Evolutionary conservation across 2,329 filamentous ascomycete genomes (phyloP).

Genomic region (Fusarium transvaalense): DNA sequence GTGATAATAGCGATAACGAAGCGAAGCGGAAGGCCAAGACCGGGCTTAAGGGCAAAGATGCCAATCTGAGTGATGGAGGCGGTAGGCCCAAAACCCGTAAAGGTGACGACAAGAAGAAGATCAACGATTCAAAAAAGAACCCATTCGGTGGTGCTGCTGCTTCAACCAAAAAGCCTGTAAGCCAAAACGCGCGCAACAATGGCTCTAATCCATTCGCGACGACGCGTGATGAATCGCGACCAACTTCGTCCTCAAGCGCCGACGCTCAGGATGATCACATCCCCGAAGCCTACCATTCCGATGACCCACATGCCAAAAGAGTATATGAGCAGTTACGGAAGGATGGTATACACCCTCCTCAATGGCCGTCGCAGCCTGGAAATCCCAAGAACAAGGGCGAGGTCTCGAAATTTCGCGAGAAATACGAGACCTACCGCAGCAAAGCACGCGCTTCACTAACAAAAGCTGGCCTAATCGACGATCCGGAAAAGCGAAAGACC

Average conservation of each 20-base stretch:
- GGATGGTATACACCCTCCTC: conserved; percentile 66
- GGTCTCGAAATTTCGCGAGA: conserved; percentile 67
- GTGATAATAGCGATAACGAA: conserved; percentile 48
- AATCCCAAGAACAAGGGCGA: conserved; percentile 63
- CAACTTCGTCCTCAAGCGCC: conserved; percentile 45
- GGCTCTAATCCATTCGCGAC: conserved; percentile 37
- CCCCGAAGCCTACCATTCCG: conserved; percentile 42
- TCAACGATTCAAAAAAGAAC: conserved; percentile 38
- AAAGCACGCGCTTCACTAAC: conserved; percentile 69
- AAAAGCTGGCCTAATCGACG: conserved; percentile 71
- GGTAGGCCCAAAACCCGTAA: conserved; percentile 42
- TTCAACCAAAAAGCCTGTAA: conserved; percentile 26
- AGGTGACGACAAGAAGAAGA: conserved; percentile 47
- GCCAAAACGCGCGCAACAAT: conserved; percentile 37
- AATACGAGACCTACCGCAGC: conserved; percentile 68
- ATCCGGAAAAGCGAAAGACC: conserved; percentile 72
- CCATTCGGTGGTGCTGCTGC: conserved; percentile 25
- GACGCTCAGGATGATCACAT: conserved; percentile 39
- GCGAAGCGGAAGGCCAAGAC: conserved; percentile 47
- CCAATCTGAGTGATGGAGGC: conserved; percentile 45
- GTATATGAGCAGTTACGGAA: conserved; percentile 67
- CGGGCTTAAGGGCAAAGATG: conserved; percentile 47
- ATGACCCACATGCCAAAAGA: conserved; percentile 61
- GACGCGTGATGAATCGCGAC: conserved; percentile 43
- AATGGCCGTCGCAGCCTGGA: conserved; percentile 68